These are phyloP conservation scores for Leptographium galeiforme DNA, from an alignment of 2,329 filamentous ascomycete genomes.

Conservation along the genomic window DNA sequence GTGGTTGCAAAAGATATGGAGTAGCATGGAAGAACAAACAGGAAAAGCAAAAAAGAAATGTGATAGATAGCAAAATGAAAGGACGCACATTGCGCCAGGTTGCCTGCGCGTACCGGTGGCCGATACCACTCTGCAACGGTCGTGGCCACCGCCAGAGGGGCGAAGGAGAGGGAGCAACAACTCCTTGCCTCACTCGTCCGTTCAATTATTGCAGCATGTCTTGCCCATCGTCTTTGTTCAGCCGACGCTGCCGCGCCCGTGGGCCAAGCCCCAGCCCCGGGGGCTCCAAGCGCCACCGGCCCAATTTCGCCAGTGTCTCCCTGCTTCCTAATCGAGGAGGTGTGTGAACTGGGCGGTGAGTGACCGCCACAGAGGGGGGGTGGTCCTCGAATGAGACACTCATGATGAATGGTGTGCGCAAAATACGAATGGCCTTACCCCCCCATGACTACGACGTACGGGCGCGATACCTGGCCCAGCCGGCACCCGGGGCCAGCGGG, in stretches of 20 bases:
- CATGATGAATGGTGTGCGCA: too few species aligned
- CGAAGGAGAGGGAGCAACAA: neutral
- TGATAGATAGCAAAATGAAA: neutral
- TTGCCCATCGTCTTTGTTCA: neutral
- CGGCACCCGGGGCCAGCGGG: too few species aligned
- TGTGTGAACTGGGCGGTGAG: too few species aligned
- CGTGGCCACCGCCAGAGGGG: neutral
- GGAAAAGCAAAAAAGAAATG: neutral
- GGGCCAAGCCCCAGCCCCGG: neutral
- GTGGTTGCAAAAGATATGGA: too few species aligned
- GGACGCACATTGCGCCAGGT: neutral
- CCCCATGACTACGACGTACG: too few species aligned
- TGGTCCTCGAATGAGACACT: too few species aligned
- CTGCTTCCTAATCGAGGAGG: neutral
- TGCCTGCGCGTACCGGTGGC: neutral
- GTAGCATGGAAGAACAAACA: neutral
- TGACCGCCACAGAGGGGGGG: too few species aligned
- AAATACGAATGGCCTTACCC: too few species aligned
- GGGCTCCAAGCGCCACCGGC: neutral
- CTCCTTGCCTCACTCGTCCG: neutral
- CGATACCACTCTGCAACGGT: neutral
- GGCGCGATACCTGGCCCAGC: too few species aligned
- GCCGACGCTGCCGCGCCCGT: neutral
- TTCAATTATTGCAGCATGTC: neutral
- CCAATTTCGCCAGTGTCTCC: neutral